These are phyloP conservation scores for Chaetoceros tenuissimus DNA, from an alignment of 108 stramenopile species.

Conservation along the genomic window DNA sequence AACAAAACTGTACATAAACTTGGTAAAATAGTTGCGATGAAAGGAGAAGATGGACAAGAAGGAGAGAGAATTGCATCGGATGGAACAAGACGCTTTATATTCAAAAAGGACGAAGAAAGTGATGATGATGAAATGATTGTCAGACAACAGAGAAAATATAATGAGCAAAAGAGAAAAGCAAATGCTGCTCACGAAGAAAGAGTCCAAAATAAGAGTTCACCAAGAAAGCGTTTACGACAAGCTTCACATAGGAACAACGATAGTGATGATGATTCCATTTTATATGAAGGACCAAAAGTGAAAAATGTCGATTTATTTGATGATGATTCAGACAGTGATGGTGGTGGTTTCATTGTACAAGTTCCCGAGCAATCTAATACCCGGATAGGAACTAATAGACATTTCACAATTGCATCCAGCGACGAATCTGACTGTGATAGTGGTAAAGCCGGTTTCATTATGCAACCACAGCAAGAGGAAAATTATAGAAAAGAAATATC, in stretches of 20 bases:
- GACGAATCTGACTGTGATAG: too few relatives aligned
- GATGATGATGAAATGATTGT: not conserved
- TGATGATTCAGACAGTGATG: slow-evolving; percentile 8
- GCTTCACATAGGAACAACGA: too few relatives aligned
- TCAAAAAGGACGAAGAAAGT: slow-evolving; percentile 13
- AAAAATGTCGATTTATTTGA: not conserved
- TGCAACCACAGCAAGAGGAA: too few relatives aligned
- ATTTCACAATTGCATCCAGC: too few relatives aligned
- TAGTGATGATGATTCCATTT: slow-evolving; percentile 10
- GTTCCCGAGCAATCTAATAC: too few relatives aligned
- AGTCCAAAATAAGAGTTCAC: too few relatives aligned
- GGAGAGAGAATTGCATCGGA: slow-evolving; percentile 34
- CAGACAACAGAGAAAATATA: not conserved
- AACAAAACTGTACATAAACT: slow-evolving; percentile 42
- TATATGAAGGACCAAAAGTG: slow-evolving; percentile 1
- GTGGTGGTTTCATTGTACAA: too few relatives aligned
- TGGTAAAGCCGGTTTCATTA: too few relatives aligned
- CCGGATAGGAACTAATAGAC: too few relatives aligned
- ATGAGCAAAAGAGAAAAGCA: not conserved
- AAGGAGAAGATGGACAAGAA: slow-evolving; percentile 3
- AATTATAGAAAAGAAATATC: too few relatives aligned
- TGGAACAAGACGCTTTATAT: slow-evolving; percentile 25
- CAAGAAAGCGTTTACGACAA: too few relatives aligned
- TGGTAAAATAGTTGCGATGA: slow-evolving; percentile 16
- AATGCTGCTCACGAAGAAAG: slow-evolving; percentile 1